Evolutionary conservation across 495 filamentous ascomycete species (phyloP).

Genomic region (Antarctomyces pellizariae): DNA sequence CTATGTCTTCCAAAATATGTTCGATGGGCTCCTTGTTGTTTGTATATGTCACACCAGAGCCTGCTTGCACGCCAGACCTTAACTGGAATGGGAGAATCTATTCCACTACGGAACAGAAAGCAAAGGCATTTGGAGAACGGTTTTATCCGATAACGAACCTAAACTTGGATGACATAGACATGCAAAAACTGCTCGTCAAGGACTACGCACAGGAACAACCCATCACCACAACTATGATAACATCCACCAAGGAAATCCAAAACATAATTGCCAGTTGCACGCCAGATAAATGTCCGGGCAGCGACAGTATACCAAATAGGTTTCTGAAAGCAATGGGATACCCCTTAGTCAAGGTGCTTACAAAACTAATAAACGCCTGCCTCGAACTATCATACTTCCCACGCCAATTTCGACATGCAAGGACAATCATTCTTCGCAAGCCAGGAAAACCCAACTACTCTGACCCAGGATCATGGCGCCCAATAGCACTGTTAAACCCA

Average conservation of each 20-base stretch:
- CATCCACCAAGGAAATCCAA: not conserved
- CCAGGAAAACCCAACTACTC: not conserved
- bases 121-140: constrained; percentile 2
- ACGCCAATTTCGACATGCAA: constrained; percentile 9
- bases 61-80: not conserved
- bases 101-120: constrained; percentile 7
- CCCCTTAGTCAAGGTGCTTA: not conserved
- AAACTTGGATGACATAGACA: constrained; percentile 7
- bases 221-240: not conserved
- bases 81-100: not conserved
- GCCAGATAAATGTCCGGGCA: not conserved
- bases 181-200: not conserved
- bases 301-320: not conserved
- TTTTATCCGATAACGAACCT: constrained; percentile 11
- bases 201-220: not conserved
- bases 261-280: not conserved
- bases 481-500: constrained; percentile 12
- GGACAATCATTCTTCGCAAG: constrained; percentile 1
- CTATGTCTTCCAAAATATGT: too few species aligned
- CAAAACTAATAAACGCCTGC: constrained; percentile 1
- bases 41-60: too few species aligned
- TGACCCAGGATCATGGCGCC: not conserved
- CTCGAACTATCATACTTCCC: constrained; percentile 9
- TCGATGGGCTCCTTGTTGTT: too few species aligned
- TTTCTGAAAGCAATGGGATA: constrained; percentile 1